A percentile compares a stretch with the other conserved stretches of the same genome.
Evolutionary conservation across 2,329 filamentous ascomycete genomes (phyloP).

Genomic region (Clonostachys solani): DNA sequence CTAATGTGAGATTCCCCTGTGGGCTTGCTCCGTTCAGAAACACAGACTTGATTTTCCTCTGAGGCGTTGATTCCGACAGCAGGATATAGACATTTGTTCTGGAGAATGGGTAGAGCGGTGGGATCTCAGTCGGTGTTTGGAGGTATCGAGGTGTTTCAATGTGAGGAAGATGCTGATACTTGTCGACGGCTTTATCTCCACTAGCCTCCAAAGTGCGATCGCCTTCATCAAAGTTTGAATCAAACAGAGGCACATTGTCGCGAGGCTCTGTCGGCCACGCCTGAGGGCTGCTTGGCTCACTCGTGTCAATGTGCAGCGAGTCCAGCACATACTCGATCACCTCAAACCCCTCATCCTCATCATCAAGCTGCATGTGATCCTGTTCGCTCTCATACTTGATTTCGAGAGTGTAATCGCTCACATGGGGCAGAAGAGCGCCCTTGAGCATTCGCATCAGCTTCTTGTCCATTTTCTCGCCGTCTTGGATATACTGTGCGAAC

Average conservation of each 20-base stretch:
- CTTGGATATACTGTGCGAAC: conserved; percentile 57
- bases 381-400: conserved; percentile 43
- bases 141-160: conserved; percentile 52
- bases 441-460: conserved; percentile 74
- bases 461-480: conserved; percentile 61
- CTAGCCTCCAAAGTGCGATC: conserved; percentile 22
- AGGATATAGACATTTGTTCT: conserved; percentile 64
- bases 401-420: conserved; percentile 59
- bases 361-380: conserved; percentile 2
- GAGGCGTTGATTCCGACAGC: conserved; percentile 43
- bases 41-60: conserved; percentile 32
- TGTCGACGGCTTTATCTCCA: conserved; percentile 15
- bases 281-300: conserved; percentile 4
- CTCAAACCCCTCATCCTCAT: conserved; percentile 53
- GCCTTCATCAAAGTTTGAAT: conserved; percentile 38
- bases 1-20: conserved; percentile 56
- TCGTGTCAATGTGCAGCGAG: conserved; percentile 17
- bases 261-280: conserved; percentile 21
- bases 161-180: conserved; percentile 46
- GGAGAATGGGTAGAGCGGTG: conserved; percentile 62
- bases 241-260: conserved; percentile 55
- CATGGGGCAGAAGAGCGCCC: conserved; percentile 61
- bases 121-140: conserved; percentile 60
- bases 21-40: conserved; percentile 51
- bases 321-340: conserved; percentile 54